Percentiles rank a stretch among this genome's conserved stretches.
These are phyloP conservation scores for Sedum album DNA, from an alignment of 164 flowering plant genomes.

Conservation along the genomic window DNA sequence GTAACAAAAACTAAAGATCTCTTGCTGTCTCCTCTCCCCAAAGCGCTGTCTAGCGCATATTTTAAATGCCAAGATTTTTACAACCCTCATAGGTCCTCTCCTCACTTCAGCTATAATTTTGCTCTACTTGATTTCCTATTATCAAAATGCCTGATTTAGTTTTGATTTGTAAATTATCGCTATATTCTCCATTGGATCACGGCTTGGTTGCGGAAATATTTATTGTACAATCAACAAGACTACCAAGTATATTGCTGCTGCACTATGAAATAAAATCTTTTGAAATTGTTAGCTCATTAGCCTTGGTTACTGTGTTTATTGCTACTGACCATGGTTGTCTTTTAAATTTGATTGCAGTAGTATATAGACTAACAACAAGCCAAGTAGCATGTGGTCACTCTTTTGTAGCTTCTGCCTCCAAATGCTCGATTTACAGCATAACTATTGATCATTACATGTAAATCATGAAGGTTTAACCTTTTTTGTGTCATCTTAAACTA, in stretches of 20 bases:
- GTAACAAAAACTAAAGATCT: slow-evolving; percentile 59
- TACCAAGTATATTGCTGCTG: neutral
- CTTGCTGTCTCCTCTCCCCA: slow-evolving; percentile 13
- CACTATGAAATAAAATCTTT: neutral
- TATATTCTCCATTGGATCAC: neutral
- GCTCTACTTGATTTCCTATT: neutral
- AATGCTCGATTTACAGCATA: no score
- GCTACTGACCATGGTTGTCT: no score
- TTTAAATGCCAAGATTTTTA: neutral
- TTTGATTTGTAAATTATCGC: neutral
- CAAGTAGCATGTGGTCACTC: no score
- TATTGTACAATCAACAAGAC: neutral
- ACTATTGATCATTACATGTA: no score
- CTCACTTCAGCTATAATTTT: neutral
- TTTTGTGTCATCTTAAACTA: no score
- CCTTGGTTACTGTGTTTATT: no score
- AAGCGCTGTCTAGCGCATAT: neutral
- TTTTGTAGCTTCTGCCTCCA: no score
- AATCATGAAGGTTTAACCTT: no score
- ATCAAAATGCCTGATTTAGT: neutral
- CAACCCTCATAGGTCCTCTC: neutral
- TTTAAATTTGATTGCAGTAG: no score
- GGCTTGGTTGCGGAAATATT: neutral
- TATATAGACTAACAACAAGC: no score
- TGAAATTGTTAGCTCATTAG: no score